Conservation (phyloP, 768 basidiomycete species). For the Tephrocybe sp. region DNA sequence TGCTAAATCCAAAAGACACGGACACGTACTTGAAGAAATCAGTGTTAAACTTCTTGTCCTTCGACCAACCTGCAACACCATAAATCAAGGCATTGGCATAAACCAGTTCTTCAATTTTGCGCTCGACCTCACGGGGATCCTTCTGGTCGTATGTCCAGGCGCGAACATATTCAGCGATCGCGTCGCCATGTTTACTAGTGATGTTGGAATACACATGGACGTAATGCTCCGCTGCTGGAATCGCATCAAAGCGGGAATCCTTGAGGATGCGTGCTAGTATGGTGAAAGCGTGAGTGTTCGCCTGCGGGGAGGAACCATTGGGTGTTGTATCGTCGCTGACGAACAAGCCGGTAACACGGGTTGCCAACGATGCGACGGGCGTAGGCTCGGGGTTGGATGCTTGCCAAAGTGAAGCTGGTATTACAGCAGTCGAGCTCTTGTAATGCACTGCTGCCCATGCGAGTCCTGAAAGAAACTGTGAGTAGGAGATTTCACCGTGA, state of each 20-base stretch:
- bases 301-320: conserved; percentile 7
- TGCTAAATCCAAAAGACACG: too few relatives aligned
- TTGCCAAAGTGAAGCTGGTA: conserved; percentile 26
- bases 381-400: not conserved
- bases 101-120: conserved; percentile 60
- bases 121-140: conserved; percentile 36
- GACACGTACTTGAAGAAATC: conserved; percentile 40
- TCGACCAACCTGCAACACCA: conserved; percentile 50
- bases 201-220: conserved; percentile 29
- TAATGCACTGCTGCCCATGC: conserved; percentile 53
- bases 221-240: conserved; percentile 11
- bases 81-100: conserved; percentile 59
- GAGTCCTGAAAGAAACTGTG: conserved; percentile 39
- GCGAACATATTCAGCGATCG: conserved; percentile 38
- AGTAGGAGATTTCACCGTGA: not conserved
- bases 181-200: conserved; percentile 34
- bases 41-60: conserved; percentile 40
- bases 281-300: conserved; percentile 44
- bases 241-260: conserved; percentile 38
- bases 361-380: conserved; percentile 5
- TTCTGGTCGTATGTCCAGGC: conserved; percentile 41
- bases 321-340: not conserved
- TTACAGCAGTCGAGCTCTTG: conserved; percentile 31
- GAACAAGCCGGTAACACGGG: not conserved
- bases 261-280: conserved; percentile 54